Base-by-base conservation (phyloP, 257 asterid genomes). In the Solanum commersonii region DNA sequence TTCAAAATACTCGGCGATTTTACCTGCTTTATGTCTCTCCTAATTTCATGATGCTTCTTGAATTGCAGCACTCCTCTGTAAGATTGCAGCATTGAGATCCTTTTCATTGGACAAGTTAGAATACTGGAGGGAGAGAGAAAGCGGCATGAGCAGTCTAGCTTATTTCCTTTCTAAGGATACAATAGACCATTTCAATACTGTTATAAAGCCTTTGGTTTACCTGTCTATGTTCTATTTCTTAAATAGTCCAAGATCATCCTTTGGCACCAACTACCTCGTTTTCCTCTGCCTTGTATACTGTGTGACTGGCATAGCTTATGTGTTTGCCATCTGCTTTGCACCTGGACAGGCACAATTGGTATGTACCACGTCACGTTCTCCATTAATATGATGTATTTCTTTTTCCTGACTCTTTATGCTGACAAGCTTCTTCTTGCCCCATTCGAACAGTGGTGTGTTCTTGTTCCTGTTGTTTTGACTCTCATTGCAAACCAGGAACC, bases 321-420 rank as follows among this genome's bases (percentile, higher is more conserved):
- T 97, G 52, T 95, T 96, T 27, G 99, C 99, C 31, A 94, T 97
- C 92, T 88, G 91, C 88, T 89, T 96, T 46, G 94, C 93, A 84
- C 95, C 99, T 2, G 92, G 95, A 86, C 98, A 94, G 88, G 99
- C 99, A 49, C 99, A 97, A 92, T 91, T 97, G 98, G 99, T 97
- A 91, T 22, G 89, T 87, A 86, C 65, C 34, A 29, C 42, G 27
- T 49, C 85, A 77, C 13, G 0, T 46, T 71, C 15, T 56, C 74
- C 74, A 23, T 82, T 82, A 25, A 71, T 70, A 81, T 52, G n/a
- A 22, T 23, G 83, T 23, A 86, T 44, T 56, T 8, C 27, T 20
- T 86, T 67, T 33, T 72, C 49, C 56, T 4, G 67, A 70, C 72
- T 11, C 46, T 72, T 67, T 37, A 8, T 67, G 83, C 88, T 88